These are phyloP conservation scores for Castanea mollissima DNA, from an alignment of 306 rosid genomes.

Conservation along the genomic window DNA sequence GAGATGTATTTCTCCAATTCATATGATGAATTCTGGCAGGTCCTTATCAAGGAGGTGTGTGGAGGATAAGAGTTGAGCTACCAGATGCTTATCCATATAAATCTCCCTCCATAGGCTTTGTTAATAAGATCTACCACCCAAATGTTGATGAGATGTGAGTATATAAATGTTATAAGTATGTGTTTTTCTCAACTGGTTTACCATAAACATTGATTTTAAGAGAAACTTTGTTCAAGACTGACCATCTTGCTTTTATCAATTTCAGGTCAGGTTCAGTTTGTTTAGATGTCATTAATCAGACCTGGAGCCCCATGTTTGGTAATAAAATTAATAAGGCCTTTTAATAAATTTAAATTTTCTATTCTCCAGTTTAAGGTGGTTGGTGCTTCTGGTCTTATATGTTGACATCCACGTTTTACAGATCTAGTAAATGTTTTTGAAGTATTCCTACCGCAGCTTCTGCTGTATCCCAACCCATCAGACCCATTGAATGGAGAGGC, in stretches of 20 bases:
- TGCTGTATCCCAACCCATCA: conserved; percentile 58
- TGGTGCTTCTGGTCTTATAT: conserved; percentile 12
- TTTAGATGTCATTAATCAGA: conserved; percentile 62
- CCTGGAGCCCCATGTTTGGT: conserved; percentile 71
- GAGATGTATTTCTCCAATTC: conserved; percentile 19
- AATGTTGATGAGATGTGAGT: conserved; percentile 60
- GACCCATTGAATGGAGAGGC: conserved; percentile 64
- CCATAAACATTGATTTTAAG: conserved; percentile 6
- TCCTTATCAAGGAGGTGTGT: conserved; percentile 61
- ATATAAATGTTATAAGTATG: conserved; percentile 8
- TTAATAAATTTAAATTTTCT: background rate
- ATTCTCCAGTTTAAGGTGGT: background rate
- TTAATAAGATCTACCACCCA: conserved; percentile 60
- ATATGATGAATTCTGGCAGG: conserved; percentile 42
- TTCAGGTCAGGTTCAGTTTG: conserved; percentile 70
- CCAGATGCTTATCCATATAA: conserved; percentile 62
- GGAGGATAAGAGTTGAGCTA: conserved; percentile 58
- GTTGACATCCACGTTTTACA: conserved; percentile 25
- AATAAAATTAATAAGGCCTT: conserved; percentile 11
- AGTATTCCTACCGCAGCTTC: conserved; percentile 59
- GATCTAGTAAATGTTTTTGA: conserved; percentile 66
- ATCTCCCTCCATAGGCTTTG: conserved; percentile 60
- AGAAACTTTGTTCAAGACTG: conserved; percentile 1
- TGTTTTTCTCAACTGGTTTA: background rate
- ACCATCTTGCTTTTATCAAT: conserved; percentile 9